Percentiles rank a stretch among this genome's conserved stretches.
These are phyloP conservation scores for Albifimbria verrucaria DNA, from an alignment of 2,329 filamentous ascomycete species.

Conservation along the genomic window DNA sequence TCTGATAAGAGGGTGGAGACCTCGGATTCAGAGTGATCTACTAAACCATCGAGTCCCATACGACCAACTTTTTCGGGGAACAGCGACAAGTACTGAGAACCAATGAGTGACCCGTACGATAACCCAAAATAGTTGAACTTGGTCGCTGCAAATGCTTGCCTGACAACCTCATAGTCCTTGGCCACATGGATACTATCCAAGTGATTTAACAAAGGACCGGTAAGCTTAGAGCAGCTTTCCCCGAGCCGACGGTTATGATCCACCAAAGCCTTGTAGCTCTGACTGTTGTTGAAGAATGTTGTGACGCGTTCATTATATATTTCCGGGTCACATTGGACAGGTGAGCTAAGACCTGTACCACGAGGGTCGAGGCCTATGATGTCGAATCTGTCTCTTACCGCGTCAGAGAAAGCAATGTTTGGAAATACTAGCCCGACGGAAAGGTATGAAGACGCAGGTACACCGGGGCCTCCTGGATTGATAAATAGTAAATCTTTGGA, in stretches of 20 bases:
- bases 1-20: slow-evolving; percentile 11
- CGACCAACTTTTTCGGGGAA: slow-evolving; percentile 21
- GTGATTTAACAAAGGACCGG: slow-evolving; percentile 17
- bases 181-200: slow-evolving; percentile 18
- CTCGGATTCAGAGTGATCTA: slow-evolving; percentile 19
- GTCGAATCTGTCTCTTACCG: slow-evolving; percentile 28
- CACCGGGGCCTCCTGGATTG: slow-evolving; percentile 19
- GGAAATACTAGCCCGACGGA: slow-evolving; percentile 5
- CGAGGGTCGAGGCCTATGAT: slow-evolving; percentile 42
- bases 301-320: slow-evolving; percentile 14
- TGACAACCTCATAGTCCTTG: slow-evolving; percentile 20
- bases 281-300: slow-evolving; percentile 5
- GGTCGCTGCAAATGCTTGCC: slow-evolving; percentile 14
- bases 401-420: slow-evolving; percentile 9
- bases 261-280: slow-evolving; percentile 8
- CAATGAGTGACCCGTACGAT: slow-evolving; percentile 33
- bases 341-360: slow-evolving; percentile 37
- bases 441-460: slow-evolving; percentile 1
- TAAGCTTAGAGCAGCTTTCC: slow-evolving; percentile 18
- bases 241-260: slow-evolving; percentile 11
- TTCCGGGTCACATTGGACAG: slow-evolving; percentile 34
- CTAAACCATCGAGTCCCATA: slow-evolving; percentile 22
- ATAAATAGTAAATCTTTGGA: slow-evolving; percentile 11
- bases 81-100: slow-evolving; percentile 27
- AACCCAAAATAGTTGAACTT: slow-evolving; percentile 31